Percentiles rank a stretch among this genome's conserved stretches.
Conservation (phyloP, 192 early-diverging fungal genomes). For the Allomyces macrogynus region DNA sequence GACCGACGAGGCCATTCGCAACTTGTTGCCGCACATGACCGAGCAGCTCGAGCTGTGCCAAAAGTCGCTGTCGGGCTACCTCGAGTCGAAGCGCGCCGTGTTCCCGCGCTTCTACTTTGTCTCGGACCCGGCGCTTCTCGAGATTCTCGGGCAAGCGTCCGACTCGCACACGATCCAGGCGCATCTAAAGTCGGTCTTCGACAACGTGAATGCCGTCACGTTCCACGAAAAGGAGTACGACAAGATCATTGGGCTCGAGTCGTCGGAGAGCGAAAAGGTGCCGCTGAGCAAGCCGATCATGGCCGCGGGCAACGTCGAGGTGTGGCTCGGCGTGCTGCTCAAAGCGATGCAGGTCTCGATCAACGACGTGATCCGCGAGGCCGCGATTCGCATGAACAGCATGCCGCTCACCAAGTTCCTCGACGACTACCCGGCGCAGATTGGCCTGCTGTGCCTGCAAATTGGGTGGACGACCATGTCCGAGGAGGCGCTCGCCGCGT, state of each 20-base stretch:
- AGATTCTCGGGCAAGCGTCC: conserved; percentile 96
- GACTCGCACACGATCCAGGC: conserved; percentile 89
- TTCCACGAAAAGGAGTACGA: conserved; percentile 53
- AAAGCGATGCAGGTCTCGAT: conserved; percentile 75
- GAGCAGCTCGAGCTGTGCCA: conserved; percentile 89
- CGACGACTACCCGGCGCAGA: conserved; percentile 72
- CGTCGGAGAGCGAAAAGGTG: conserved; percentile 82
- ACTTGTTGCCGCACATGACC: conserved; percentile 77
- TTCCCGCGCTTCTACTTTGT: conserved; percentile 99
- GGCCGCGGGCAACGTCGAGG: conserved; percentile 76
- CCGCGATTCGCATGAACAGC: conserved; percentile 12
- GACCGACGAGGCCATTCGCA: conserved; percentile 77
- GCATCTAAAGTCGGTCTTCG: conserved; percentile 99
- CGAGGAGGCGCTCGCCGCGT: conserved; percentile 45
- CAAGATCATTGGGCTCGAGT: conserved; percentile 61
- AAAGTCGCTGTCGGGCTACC: conserved; percentile 92
- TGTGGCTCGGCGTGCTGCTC: conserved; percentile 85
- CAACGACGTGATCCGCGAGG: conserved; percentile 32
- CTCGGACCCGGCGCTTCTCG: conserved; percentile 96
- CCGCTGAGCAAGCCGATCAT: conserved; percentile 54
- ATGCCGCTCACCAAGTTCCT: conserved; percentile 46
- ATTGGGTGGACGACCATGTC: conserved; percentile 55
- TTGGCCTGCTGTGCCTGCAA: conserved; percentile 79
- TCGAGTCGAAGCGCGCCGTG: conserved; percentile 84
- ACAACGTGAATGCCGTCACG: conserved; percentile 64